phyloP scores from a whole-genome alignment of 148 eudicot species.

The Spergularia bocconei region DNA sequence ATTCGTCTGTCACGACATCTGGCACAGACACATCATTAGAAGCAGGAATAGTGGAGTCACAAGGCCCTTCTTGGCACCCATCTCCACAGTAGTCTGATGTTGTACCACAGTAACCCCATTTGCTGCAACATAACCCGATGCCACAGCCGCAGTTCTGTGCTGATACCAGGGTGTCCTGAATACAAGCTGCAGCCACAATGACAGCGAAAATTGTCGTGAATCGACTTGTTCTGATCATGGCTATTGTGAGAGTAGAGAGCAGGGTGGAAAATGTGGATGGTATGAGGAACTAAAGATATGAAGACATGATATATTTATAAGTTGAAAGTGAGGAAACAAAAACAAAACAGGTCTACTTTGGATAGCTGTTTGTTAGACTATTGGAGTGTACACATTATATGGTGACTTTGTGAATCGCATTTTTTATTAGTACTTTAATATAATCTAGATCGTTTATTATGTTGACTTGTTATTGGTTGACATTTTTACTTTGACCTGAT shows the following conservation, averaged over 20 bases:
- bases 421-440: background rate
- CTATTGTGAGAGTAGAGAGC: background rate
- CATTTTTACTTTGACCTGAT: no score
- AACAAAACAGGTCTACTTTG: background rate
- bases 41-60: conserved; percentile 4
- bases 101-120: conserved; percentile 48
- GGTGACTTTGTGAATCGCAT: background rate
- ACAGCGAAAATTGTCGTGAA: background rate
- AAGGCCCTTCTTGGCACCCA: conserved; percentile 52
- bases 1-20: conserved; percentile 37
- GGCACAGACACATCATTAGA: conserved; percentile 28
- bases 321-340: background rate
- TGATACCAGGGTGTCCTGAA: background rate
- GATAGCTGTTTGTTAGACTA: conserved; percentile 4
- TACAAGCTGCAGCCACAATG: background rate
- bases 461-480: no score
- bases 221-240: background rate
- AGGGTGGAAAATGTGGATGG: background rate
- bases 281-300: background rate
- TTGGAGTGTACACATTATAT: background rate
- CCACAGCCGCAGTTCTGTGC: conserved; percentile 51
- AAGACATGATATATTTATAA: background rate
- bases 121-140: conserved; percentile 40
- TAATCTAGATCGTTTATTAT: background rate
- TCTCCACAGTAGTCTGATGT: conserved; percentile 45